phyloP scores from a whole-genome alignment of 257 asterid species.

The Ehretia macrophylla region DNA sequence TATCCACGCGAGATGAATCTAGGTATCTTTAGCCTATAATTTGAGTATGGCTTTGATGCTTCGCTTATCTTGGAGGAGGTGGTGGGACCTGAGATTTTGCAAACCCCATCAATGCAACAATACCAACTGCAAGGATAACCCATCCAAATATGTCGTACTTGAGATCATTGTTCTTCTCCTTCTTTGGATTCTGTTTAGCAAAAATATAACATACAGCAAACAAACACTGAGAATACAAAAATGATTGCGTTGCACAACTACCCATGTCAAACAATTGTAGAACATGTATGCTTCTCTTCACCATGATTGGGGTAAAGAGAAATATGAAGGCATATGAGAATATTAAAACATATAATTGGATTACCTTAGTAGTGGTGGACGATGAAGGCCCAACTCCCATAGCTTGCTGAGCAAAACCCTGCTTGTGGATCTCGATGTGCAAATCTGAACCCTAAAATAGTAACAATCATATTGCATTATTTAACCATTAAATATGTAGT shows the following conservation, averaged over 20 bases:
- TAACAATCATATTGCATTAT: background rate
- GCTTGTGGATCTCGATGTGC: slow-evolving; percentile 82
- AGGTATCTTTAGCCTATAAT: background rate
- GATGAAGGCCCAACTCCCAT: slow-evolving; percentile 68
- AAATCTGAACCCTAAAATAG: slow-evolving; percentile 70
- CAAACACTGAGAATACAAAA: background rate
- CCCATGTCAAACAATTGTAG: no score
- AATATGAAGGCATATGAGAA: no score
- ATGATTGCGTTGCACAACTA: no score
- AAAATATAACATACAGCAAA: background rate
- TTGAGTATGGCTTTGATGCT: background rate
- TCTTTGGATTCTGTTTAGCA: slow-evolving; percentile 22
- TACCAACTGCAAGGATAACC: slow-evolving; percentile 65
- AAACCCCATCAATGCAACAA: slow-evolving; percentile 63
- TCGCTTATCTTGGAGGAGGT: slow-evolving; percentile 43
- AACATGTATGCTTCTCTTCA: no score
- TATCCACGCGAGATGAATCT: background rate
- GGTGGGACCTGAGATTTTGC: slow-evolving; percentile 45
- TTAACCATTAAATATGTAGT: background rate
- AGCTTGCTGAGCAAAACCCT: slow-evolving; percentile 65
- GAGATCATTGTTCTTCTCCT: slow-evolving; percentile 56
- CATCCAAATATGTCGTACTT: slow-evolving; percentile 62
- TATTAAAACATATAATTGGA: no score
- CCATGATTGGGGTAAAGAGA: no score
- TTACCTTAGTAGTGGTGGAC: slow-evolving; percentile 72